These are phyloP conservation scores for Metarhizium rileyi DNA, from an alignment of 2,329 filamentous ascomycete species.

Conservation along the genomic window DNA sequence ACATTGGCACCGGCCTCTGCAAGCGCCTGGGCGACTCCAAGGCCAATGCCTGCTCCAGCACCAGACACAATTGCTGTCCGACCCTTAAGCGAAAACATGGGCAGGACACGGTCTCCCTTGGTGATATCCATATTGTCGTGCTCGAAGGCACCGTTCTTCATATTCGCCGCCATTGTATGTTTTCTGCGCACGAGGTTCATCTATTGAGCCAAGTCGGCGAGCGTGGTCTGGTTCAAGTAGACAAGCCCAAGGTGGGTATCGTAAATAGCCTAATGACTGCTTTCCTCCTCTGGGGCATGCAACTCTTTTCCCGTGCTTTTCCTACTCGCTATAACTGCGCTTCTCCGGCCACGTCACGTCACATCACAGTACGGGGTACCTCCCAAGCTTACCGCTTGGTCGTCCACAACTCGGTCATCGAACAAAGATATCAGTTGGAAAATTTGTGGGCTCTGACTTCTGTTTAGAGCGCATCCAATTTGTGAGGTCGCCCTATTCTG, in stretches of 20 bases:
- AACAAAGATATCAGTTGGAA: background rate
- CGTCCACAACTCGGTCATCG: too few relatives aligned
- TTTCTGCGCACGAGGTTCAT: background rate
- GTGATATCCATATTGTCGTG: conserved; percentile 45
- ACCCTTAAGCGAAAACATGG: conserved; percentile 60
- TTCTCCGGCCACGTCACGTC: too few relatives aligned
- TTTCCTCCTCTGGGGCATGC: background rate
- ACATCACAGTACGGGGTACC: too few relatives aligned
- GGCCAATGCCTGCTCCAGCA: conserved; percentile 56
- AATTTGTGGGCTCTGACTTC: background rate
- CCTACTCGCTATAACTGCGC: background rate
- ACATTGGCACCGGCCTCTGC: conserved; percentile 65
- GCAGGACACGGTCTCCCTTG: conserved; percentile 42
- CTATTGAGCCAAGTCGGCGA: background rate
- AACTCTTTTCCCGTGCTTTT: background rate
- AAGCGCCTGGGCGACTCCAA: conserved; percentile 52
- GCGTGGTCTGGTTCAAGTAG: background rate
- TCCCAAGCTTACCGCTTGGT: too few relatives aligned
- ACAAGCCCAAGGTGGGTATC: background rate
- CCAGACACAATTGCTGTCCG: conserved; percentile 62
- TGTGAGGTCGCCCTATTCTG: background rate
- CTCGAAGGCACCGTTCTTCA: conserved; percentile 40
- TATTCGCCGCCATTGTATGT: conserved; percentile 26
- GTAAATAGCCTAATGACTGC: background rate
- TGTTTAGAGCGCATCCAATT: background rate